Base-by-base conservation (phyloP, 2,329 filamentous ascomycete species). In the Pleomassaria siparia region DNA sequence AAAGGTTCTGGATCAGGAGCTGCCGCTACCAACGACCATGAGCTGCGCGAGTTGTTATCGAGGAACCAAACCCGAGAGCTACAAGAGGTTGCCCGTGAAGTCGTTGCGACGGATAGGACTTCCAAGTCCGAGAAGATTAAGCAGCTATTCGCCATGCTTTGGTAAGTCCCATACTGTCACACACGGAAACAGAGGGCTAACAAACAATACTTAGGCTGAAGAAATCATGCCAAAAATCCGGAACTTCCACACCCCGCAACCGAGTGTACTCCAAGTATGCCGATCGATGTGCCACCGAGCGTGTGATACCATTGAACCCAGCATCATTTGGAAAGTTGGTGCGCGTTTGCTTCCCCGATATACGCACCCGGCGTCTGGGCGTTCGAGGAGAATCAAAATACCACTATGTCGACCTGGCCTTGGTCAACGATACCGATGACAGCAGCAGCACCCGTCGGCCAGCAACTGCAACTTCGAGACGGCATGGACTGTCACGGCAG, bases 361-460 rank as follows among this genome's bases (percentile, higher is more conserved):
- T 99, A 18, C 92, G 95, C 72, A 99, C 94, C 25, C 82, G 94
- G 49, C 83, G 94, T 55, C 79, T 99, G 11, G 94, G 94, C 53
- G 91, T 97, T 39, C 85, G 94, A 44, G 94, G 94, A 55, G 92
- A 97, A 74, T 99, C 94, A 12, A 99, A 99, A 69, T 99, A 99
- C 70, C 94, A 99, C 72, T 99, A 99, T 63, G 78, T 80, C 40
- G 78, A 80, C 55, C 70, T 80, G 29, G 76, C 75, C 30, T 73
- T 79, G 26, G 73, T 73, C 47, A 76, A 77, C 49, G 78, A 78
- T 29, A 62, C 52, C 41, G 62, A 63, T 12, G 63, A 67, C 33
- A 54, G 43, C 18, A 62, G 65, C 36, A 60, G 63, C 11, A 32
- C 47, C 15, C 55, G 57, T 9, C 56, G 60, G 15, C 50, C 58